A percentile compares a stretch with the other conserved stretches of the same genome.
Evolutionary conservation across 2,329 filamentous ascomycete genomes (phyloP).

Genomic region (Chalara sp.): DNA sequence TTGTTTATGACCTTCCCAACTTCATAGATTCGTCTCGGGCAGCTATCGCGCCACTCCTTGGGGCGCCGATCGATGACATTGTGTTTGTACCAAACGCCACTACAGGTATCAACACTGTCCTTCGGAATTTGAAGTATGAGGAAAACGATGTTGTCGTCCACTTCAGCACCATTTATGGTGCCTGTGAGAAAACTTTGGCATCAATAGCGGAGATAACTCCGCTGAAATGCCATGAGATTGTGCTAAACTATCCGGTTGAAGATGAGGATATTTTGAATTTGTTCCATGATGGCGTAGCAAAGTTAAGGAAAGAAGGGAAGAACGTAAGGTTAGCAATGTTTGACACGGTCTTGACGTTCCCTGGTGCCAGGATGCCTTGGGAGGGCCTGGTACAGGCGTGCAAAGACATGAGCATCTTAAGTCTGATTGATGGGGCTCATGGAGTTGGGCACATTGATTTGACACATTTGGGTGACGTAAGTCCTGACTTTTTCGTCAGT

Average conservation of each 20-base stretch:
- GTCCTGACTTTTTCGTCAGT: conserved; percentile 79
- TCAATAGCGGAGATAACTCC: conserved; percentile 40
- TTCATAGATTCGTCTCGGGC: conserved; percentile 57
- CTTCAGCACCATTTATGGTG: conserved; percentile 74
- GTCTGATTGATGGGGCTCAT: conserved; percentile 78
- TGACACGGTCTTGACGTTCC: conserved; percentile 72
- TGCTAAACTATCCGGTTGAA: conserved; percentile 59
- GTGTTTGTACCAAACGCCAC: conserved; percentile 81
- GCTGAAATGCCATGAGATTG: conserved; percentile 34
- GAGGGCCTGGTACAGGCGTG: conserved; percentile 59
- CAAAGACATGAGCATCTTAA: conserved; percentile 59
- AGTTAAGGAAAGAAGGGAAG: conserved; percentile 46
- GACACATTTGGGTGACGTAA: conserved; percentile 56
- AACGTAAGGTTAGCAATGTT: conserved; percentile 67
- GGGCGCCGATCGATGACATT: conserved; percentile 56
- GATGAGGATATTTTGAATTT: conserved; percentile 57
- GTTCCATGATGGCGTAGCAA: conserved; percentile 51
- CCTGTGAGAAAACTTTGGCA: conserved; percentile 65
- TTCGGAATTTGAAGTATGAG: conserved; percentile 66
- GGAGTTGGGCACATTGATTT: conserved; percentile 67
- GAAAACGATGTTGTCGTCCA: conserved; percentile 62
- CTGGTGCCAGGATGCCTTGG: conserved; percentile 74
- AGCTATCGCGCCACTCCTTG: conserved; percentile 58
- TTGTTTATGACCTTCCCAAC: conserved; percentile 58
- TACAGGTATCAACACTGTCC: conserved; percentile 66